Percentiles rank a stretch among this genome's conserved stretches.
Conservation (phyloP, 1,284 basidiomycete genomes). For the Leccinum solheimii region DNA sequence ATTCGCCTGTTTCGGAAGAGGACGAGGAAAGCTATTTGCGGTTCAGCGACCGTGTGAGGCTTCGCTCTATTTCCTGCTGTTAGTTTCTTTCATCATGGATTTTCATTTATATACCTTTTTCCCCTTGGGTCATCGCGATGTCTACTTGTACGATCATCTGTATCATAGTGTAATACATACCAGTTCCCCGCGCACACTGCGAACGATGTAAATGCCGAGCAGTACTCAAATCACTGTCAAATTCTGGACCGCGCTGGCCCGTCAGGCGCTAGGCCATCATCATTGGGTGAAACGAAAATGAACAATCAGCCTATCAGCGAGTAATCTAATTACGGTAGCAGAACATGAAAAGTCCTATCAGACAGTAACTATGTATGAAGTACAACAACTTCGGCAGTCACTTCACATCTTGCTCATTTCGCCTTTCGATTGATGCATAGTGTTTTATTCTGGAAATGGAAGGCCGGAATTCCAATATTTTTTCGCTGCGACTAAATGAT, state of each 20-base stretch:
- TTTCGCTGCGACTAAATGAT: no score
- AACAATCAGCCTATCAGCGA: background rate
- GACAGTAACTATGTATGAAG: no score
- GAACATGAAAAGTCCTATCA: no score
- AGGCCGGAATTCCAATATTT: no score
- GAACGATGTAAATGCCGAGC: background rate
- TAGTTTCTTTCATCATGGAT: background rate
- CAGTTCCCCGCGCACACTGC: background rate
- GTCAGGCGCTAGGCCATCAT: background rate
- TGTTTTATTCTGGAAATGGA: no score
- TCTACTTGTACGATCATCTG: background rate
- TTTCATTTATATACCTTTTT: background rate
- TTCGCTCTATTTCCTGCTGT: conserved; percentile 9
- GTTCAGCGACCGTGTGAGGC: conserved; percentile 16
- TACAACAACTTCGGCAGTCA: no score
- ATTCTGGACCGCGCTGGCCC: background rate
- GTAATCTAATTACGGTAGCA: no score
- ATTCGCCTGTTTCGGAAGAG: conserved; percentile 16
- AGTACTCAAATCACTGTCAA: background rate
- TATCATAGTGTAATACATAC: background rate
- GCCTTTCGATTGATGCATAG: no score
- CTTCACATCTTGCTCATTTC: no score
- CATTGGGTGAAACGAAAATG: background rate
- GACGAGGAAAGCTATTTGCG: conserved; percentile 12
- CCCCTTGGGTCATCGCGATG: background rate